These are phyloP conservation scores for Pyrrhoderma noxium DNA, from an alignment of 1,284 basidiomycete species.

Conservation along the genomic window DNA sequence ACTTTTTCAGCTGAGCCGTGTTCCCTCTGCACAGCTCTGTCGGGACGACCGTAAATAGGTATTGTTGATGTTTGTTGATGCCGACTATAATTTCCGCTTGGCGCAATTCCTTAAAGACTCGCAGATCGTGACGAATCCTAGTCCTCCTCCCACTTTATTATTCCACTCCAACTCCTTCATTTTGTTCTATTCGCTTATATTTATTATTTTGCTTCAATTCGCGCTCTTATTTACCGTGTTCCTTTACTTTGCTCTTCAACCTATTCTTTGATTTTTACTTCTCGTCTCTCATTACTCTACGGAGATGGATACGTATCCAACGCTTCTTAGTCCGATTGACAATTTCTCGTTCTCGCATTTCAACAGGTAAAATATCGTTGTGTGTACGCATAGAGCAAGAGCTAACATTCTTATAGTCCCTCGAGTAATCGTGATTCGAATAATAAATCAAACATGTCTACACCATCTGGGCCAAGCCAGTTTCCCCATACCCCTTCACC, in stretches of 20 bases:
- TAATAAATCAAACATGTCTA: no score
- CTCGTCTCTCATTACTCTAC: not conserved
- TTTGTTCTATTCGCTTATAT: conserved; percentile 5
- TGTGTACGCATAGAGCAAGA: not conserved
- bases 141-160: conserved; percentile 4
- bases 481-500: conserved; percentile 5
- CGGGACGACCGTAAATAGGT: conserved; percentile 5
- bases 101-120: conserved; percentile 5
- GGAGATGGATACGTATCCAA: conserved; percentile 12
- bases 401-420: not conserved
- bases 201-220: conserved; percentile 9
- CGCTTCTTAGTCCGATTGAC: conserved; percentile 17
- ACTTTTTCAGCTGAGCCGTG: not conserved
- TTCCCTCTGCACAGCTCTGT: conserved; percentile 6
- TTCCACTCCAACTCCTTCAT: not conserved
- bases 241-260: conserved; percentile 4
- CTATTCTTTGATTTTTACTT: not conserved
- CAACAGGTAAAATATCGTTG: not conserved
- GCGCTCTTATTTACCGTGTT: conserved; percentile 2
- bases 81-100: conserved; percentile 2
- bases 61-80: conserved; percentile 2
- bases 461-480: no score
- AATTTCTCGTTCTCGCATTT: conserved; percentile 16
- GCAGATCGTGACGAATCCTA: not conserved
- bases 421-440: not conserved